Percentiles rank a stretch among this genome's conserved stretches.
These are phyloP conservation scores for Symmetrospora coprosmae DNA, from an alignment of 768 basidiomycete genomes.

Conservation along the genomic window DNA sequence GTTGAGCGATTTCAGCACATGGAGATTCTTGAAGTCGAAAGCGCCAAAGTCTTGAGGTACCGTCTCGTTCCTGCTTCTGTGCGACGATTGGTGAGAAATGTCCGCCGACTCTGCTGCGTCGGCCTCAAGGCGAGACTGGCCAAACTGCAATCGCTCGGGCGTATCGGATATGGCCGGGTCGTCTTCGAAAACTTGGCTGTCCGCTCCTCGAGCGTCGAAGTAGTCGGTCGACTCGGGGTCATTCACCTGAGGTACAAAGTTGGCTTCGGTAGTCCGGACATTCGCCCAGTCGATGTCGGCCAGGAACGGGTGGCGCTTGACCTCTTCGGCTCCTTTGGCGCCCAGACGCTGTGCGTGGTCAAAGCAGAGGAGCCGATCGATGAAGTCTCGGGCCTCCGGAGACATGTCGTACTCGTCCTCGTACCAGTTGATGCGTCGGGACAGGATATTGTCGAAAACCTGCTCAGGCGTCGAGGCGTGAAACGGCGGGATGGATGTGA, in stretches of 20 bases:
- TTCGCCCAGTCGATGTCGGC: slow-evolving; percentile 83
- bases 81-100: slow-evolving; percentile 30
- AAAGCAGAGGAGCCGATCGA: slow-evolving; percentile 65
- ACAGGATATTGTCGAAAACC: slow-evolving; percentile 96
- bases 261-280: slow-evolving; percentile 63
- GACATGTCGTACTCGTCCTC: slow-evolving; percentile 53
- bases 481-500: slow-evolving; percentile 94
- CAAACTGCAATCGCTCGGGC: slow-evolving; percentile 10
- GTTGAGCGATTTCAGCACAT: slow-evolving; percentile 90
- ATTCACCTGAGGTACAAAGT: slow-evolving; percentile 84
- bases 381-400: slow-evolving; percentile 74
- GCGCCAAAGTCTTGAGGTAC: slow-evolving; percentile 74
- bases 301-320: slow-evolving; percentile 84
- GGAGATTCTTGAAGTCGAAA: slow-evolving; percentile 95
- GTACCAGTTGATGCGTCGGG: slow-evolving; percentile 86
- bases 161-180: slow-evolving; percentile 45
- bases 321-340: slow-evolving; percentile 72
- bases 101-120: background rate
- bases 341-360: slow-evolving; percentile 72
- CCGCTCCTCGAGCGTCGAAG: slow-evolving; percentile 89
- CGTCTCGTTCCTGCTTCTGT: slow-evolving; percentile 38
- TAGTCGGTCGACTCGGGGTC: slow-evolving; percentile 99
- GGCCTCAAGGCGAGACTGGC: background rate
- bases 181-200: slow-evolving; percentile 78
- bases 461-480: slow-evolving; percentile 92